Evolutionary conservation across 129 eudicot genomes (phyloP).

Genomic region (Arctium lappa): DNA sequence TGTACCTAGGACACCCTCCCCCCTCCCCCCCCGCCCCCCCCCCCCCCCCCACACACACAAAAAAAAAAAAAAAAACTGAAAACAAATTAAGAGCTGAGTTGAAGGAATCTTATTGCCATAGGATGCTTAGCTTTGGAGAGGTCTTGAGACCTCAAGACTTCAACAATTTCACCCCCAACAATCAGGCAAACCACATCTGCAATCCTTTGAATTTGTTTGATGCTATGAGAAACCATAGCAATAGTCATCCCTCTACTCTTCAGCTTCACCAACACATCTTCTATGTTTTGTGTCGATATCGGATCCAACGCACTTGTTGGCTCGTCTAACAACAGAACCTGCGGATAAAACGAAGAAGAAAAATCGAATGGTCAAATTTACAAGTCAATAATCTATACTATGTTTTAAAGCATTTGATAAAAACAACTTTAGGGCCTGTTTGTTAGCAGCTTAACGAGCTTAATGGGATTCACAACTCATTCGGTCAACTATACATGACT

Average conservation of each 20-base stretch:
- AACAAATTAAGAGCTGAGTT: conserved; percentile 53
- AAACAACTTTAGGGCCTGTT: no score
- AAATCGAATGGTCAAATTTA: no score
- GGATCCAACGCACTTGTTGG: conserved; percentile 99
- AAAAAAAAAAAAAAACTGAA: not conserved
- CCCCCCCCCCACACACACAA: no score
- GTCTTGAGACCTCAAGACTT: conserved; percentile 53
- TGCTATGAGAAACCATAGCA: conserved; percentile 86
- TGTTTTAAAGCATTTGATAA: no score
- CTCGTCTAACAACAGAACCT: conserved; percentile 92
- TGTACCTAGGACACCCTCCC: no score
- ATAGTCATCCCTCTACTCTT: conserved; percentile 71
- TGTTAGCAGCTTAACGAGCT: no score
- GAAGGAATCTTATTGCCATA: conserved; percentile 77
- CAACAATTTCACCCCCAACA: conserved; percentile 86
- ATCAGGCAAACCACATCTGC: conserved; percentile 88
- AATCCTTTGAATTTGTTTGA: conserved; percentile 90
- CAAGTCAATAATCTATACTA: no score
- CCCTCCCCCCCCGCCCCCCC: no score
- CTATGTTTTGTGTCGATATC: conserved; percentile 85
- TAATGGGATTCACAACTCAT: no score
- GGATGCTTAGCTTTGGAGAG: conserved; percentile 87
- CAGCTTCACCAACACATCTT: conserved; percentile 71
- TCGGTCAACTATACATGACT: no score
- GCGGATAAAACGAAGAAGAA: not conserved